phyloP scores from a whole-genome alignment of 305 asterid species.

The Fraxinus angustifolia region DNA sequence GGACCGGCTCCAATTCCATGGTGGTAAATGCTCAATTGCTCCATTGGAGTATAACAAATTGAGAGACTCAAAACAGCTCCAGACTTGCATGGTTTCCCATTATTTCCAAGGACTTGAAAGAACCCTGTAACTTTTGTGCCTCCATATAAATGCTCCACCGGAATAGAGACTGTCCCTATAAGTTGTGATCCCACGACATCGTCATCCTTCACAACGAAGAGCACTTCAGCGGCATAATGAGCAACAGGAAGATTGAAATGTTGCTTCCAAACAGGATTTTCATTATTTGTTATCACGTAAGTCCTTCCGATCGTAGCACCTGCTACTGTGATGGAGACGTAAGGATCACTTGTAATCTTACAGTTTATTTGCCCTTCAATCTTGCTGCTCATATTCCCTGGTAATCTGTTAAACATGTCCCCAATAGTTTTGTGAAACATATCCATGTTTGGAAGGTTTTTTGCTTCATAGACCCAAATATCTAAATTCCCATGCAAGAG shows the following conservation, averaged over 20 bases:
- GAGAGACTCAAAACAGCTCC: constrained; percentile 82
- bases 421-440: constrained; percentile 97
- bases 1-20: constrained; percentile 94
- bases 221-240: constrained; percentile 77
- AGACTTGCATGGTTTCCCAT: constrained; percentile 75
- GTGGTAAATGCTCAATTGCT: constrained; percentile 65
- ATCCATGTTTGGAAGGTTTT: constrained; percentile 98
- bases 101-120: constrained; percentile 70
- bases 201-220: constrained; percentile 82
- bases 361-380: constrained; percentile 69
- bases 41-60: constrained; percentile 69
- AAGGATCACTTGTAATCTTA: constrained; percentile 95
- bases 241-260: constrained; percentile 85
- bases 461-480: constrained; percentile 79
- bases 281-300: constrained; percentile 71
- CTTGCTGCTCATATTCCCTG: constrained; percentile 64
- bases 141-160: constrained; percentile 70
- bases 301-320: constrained; percentile 86
- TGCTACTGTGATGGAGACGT: constrained; percentile 60
- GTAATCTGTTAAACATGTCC: constrained; percentile 72
- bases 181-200: constrained; percentile 91
- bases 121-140: constrained; percentile 67
- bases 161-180: constrained; percentile 81
- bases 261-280: constrained; percentile 93
- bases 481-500: constrained; percentile 94